Base-by-base conservation (phyloP, 371 early-diverging fungal species). In the Chytridium lagenaria region DNA sequence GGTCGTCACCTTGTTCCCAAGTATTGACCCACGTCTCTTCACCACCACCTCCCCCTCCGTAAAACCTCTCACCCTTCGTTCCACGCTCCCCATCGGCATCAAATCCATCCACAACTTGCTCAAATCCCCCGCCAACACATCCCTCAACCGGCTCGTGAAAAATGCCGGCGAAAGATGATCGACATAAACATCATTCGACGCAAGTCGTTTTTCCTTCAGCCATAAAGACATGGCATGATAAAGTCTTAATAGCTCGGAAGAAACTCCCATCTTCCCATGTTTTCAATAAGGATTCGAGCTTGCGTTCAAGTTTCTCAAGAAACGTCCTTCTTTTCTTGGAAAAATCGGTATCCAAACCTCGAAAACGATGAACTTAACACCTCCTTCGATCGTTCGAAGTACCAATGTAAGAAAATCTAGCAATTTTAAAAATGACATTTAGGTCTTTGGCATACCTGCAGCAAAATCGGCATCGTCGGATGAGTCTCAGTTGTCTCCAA, bases 191-290 rank as follows among this genome's bases (percentile, higher is more conserved):
- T 77, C 79, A 0, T 79, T 36, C 5, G 77, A 72, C 19, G 82
- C 55, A 5, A 88, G 59, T 30, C 83, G 77, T 0, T 78, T 77
- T 31, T 90, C 84, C 30, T 84, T 85, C 12, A 91, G 80, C 92
- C 92, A 91, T 12, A 89, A 78, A 78, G 85, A 84, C 77, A 89
- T 86, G 28, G 89, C 86, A 70, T 89, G 85, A 63, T 83, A 88
- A 1, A 86, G 50, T 28, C 64, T 0, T 1, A 1, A 12, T 26
- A 74, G 37, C 16, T 50, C 63, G 1, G 51, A 49, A n/a, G n/a
- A n/a, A n/a, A n/a, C n/a, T 0, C 10, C 85, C 1, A 84, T 71
- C 61, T 71, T 74, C 2, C 83, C 5, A 5, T 23, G 5, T 52
- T 23, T 52, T 52, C 23, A 52, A 10, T 7, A 12, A 26, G 55